Evolutionary conservation across 2,329 filamentous ascomycete genomes (phyloP), one percentile per base, ranked within the genome.

Genomic region (Aspergillus sp.): DNA sequence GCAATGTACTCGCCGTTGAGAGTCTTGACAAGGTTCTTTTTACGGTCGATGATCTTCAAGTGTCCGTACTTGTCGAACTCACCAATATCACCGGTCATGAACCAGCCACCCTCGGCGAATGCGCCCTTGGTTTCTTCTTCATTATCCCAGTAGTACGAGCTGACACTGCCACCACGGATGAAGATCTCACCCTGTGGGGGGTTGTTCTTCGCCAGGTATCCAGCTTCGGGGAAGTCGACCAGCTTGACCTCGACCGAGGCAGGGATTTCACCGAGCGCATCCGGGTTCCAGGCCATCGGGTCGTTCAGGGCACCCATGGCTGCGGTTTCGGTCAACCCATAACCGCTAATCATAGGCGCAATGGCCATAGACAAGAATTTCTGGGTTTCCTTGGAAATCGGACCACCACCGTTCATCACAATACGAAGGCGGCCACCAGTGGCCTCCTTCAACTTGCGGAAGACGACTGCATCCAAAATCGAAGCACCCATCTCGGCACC

Each of bases 1-100:
- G 91, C 93, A 65, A 97, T 94, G 69, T 97, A 97, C 75, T 97
- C 91, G 56, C 91, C 91, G 48, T 90, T 90, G 52, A 88, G 80
- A 51, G 93, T 90, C 82, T 97, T 97, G 68, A 97, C 88, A 44
- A 97, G 75, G 71, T 97, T 97, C 83, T 97, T 97, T 81, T 95
- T 90, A 56, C 91, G 88, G 68, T 97, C 91, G 61, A 97, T 90
- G 64, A 97, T 85, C 56, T 77, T 81, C 53, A 97, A 70, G 65
- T 95, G 87, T 35, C 91, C 91, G 49, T 85, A 77, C 36, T 73
- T 64, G 66, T 91, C 84, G 59, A 91, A 93, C 65, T 96, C 88
- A 58, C 91, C 91, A 65, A 97, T 93, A 60, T 97, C 91, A 48
- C 91, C 91, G 11, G 90, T 95, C 78, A 86, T 91, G 79, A 97